Evolutionary conservation across 768 basidiomycete species (phyloP), one percentile per base, ranked within the genome.

Genomic region (Suillus spraguei): DNA sequence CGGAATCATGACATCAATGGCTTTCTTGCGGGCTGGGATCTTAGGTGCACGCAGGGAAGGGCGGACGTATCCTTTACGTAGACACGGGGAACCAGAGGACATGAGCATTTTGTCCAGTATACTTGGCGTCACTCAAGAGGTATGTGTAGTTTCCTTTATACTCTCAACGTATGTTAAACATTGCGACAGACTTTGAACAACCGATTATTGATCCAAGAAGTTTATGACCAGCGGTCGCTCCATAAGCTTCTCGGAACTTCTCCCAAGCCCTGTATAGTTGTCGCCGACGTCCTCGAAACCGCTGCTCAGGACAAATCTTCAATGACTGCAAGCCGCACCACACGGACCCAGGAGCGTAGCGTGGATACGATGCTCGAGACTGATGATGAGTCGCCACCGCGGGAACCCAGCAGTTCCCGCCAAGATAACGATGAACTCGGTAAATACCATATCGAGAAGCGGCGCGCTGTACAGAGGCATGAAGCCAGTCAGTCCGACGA

Each of bases 101-200:
- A 77, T 90, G 83, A 94, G 91, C 69, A 89, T 97, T 60, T 73
- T 97, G 50, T 85, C 88, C 3, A 89, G 83, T 38, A 84, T 97
- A 36, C 82, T 97, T 79, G 89, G 91, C 11, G 84, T 97, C 7
- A 91, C 93, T 3, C 87, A 90, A 72, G 91, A 95, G 84, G 94
- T 92, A 65, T 63, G 94, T 92, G 64, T 63, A 20, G 35, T 17
- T 47, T 17, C 8, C 35, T 28, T 62, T 54, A 10, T 5, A n/a
- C 5, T 63, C 54, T 35, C n/a, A 60, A 59, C 9, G 32, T 42
- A 20, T 32, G 54, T 65, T 42, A 64, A 59, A 28, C 67, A 24
- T 9, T 20, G 53, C 39, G 35, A 16, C 68, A 94, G 91, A 91
- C 88, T 1, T 83, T 92, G 60, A 90, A 89, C 63, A 90, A 91